phyloP scores from a whole-genome alignment of 306 rosid genomes.

The Spatholobus suberectus region DNA sequence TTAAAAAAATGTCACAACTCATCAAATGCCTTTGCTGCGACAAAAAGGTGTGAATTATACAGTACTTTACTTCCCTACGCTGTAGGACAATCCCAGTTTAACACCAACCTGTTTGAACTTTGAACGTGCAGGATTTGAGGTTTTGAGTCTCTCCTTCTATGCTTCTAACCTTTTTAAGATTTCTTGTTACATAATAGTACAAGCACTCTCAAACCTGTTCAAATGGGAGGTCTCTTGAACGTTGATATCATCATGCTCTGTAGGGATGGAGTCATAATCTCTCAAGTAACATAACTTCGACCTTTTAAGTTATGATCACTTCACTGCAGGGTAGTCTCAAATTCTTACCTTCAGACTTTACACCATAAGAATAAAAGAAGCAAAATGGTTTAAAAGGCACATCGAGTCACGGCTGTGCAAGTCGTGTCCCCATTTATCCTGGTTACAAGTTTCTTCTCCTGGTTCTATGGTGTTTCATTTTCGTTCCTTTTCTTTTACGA shows the following conservation, averaged over 20 bases:
- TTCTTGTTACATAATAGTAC: conserved; percentile 3
- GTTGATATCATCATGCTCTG: neutral
- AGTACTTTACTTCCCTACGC: neutral
- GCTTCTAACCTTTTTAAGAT: neutral
- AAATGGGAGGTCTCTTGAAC: neutral
- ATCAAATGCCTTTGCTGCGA: conserved; percentile 19
- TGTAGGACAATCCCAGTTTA: neutral
- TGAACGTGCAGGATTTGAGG: conserved; percentile 4
- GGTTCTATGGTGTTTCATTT: conserved; percentile 64
- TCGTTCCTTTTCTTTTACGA: conserved; percentile 64
- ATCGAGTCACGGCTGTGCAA: conserved; percentile 43
- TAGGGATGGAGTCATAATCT: neutral
- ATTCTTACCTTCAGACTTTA: conserved; percentile 30
- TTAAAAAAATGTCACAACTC: neutral
- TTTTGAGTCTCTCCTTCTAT: neutral
- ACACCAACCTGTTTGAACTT: neutral
- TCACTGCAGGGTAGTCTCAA: conserved; percentile 25
- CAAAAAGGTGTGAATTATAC: neutral
- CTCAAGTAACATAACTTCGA: neutral
- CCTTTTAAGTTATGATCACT: neutral
- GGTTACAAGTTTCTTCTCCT: conserved; percentile 68
- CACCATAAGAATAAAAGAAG: neutral
- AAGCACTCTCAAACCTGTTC: neutral
- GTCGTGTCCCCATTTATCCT: conserved; percentile 59
- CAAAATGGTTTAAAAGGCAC: conserved; percentile 27